Evolutionary conservation across 345 rosid genomes (phyloP).

Genomic region (Eutrema japonicum): DNA sequence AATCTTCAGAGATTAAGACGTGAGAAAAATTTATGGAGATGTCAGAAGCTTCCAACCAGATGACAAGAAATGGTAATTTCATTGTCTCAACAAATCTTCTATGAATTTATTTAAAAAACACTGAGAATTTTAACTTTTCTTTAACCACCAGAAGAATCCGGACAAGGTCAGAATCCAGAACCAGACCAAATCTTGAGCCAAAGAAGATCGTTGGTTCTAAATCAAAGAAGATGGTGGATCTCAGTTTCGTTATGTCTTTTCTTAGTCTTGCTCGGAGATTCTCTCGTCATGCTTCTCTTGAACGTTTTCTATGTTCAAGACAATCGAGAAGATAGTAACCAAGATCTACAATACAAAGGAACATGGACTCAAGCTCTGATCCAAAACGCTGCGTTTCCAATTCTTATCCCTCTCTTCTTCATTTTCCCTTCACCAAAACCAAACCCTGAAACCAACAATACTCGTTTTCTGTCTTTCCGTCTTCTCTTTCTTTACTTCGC

Average conservation of each 20-base stretch:
- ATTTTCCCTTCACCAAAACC: conserved; percentile 30
- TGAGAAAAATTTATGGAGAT: conserved; percentile 6
- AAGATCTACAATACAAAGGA: conserved; percentile 36
- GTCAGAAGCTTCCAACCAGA: conserved; percentile 30
- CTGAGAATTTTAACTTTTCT: neutral
- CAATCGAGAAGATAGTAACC: too few relatives aligned
- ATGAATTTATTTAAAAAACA: neutral
- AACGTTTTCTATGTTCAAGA: conserved; percentile 34
- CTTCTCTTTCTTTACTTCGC: conserved; percentile 39
- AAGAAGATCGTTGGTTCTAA: conserved; percentile 13
- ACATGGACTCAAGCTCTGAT: conserved; percentile 37
- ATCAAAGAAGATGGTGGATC: conserved; percentile 38
- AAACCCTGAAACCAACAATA: conserved; percentile 7
- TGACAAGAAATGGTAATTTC: conserved; percentile 27
- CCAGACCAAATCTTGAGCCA: conserved; percentile 34
- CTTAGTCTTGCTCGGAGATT: conserved; percentile 29
- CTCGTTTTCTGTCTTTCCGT: conserved; percentile 11
- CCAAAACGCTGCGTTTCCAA: conserved; percentile 40
- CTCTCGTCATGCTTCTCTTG: conserved; percentile 33
- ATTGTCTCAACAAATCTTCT: neutral
- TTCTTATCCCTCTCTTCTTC: conserved; percentile 35
- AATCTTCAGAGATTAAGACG: neutral
- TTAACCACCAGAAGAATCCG: conserved; percentile 25
- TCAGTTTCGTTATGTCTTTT: conserved; percentile 28
- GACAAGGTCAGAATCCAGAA: conserved; percentile 32